These are phyloP conservation scores for Amborella trichopoda DNA, from an alignment of 164 flowering plant species.

Conservation along the genomic window DNA sequence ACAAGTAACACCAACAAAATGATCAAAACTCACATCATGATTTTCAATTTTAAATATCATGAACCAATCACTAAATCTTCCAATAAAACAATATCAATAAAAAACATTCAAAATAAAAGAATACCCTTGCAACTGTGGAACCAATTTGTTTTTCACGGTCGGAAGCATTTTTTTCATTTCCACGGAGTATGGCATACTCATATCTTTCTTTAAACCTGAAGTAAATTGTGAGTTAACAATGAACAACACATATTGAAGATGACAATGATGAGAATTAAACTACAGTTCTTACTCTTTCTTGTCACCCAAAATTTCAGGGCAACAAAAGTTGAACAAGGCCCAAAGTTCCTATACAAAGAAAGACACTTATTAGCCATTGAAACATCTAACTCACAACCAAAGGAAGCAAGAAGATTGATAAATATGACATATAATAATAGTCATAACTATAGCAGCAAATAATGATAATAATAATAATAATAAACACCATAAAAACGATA, in stretches of 20 bases:
- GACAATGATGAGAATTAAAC: neutral
- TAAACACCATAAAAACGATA: too few relatives aligned
- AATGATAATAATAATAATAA: too few relatives aligned
- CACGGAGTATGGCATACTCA: slow-evolving; percentile 68
- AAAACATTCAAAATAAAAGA: too few relatives aligned
- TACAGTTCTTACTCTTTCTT: slow-evolving; percentile 44
- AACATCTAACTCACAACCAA: too few relatives aligned
- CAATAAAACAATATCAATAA: too few relatives aligned
- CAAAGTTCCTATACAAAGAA: slow-evolving; percentile 61
- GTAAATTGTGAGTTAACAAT: neutral
- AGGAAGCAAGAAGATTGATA: too few relatives aligned
- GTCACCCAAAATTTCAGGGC: slow-evolving; percentile 85
- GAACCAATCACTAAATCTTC: too few relatives aligned
- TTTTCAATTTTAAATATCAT: too few relatives aligned
- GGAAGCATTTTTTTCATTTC: slow-evolving; percentile 87
- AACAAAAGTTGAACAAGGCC: slow-evolving; percentile 94
- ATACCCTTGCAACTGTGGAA: slow-evolving; percentile 87
- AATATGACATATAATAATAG: too few relatives aligned
- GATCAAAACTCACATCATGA: too few relatives aligned
- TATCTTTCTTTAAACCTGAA: slow-evolving; percentile 71
- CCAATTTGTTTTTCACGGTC: slow-evolving; percentile 82
- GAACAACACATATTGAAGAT: neutral
- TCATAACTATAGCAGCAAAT: neutral
- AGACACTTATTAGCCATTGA: too few relatives aligned
- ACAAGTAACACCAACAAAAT: too few relatives aligned